Evolutionary conservation across 78 protist species (phyloP), one percentile per base, ranked within the genome.

Genomic region (Anaeramoeba ignava): DNA sequence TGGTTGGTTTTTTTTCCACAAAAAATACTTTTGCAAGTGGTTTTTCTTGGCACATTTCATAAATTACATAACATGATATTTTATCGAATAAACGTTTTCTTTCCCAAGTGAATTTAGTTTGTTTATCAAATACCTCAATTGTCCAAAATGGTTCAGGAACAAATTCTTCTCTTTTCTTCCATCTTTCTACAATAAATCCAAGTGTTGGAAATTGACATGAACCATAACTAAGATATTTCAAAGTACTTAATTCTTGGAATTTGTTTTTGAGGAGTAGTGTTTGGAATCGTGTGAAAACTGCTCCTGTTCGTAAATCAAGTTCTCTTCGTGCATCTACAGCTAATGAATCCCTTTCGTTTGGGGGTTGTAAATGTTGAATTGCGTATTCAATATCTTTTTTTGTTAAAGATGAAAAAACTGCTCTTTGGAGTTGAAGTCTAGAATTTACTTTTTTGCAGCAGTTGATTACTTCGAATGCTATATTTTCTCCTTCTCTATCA

Each of bases 191-290:
- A 2, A 96, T 92, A 82, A 98, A 96, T 27, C 99, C 98, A 27
- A 98, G 87, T 17, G 99, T 96, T 17, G 99, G 99, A 79, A 96
- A 94, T 82, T 96, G 98, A 81, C 98, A 97, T 0, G 98, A 96
- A 0, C 98, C 99, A 83, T 54, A 54, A 17, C 73, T 54, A 54
- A 54, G 8, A 27, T 27, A 8, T 54, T 54, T 8, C 73, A 27
- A 27, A 27, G 8, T 17, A 8, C 73, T 17, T 27, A 54, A 54
- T 8, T 17, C 73, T 17, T 27, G 17, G 17, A 54, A 54, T 17
- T 27, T 54, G 73, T 54, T 83, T 84, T n/a, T 40, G 39, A 95
- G 81, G 27, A 31, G 79, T 1, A 83, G 42, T 1, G 99, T 94
- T 89, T 93, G 98, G 83, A 91, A 89, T n/a, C 99, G 89, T 0